Evolutionary conservation across 345 rosid genomes (phyloP).

Genomic region (Populus nigra): DNA sequence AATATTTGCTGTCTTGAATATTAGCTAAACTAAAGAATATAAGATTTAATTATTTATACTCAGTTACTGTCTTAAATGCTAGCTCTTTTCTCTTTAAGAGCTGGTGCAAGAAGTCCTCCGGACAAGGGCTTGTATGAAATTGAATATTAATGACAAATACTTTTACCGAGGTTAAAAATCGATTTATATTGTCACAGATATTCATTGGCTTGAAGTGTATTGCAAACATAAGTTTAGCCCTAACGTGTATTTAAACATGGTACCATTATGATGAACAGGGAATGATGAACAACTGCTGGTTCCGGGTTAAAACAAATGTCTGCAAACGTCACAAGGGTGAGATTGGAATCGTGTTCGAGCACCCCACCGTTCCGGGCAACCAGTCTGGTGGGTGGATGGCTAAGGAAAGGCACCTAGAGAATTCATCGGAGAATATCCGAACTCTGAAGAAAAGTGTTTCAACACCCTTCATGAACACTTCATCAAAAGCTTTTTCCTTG

Average conservation of each 20-base stretch:
- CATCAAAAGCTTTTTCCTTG: conserved; percentile 56
- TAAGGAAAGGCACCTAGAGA: conserved; percentile 67
- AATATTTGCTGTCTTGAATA: neutral
- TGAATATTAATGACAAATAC: no score
- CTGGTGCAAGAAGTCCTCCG: no score
- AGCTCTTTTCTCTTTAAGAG: no score
- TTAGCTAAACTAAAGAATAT: neutral
- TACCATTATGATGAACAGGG: conserved; percentile 46
- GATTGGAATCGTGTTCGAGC: conserved; percentile 88
- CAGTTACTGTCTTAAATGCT: no score
- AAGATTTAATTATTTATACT: no score
- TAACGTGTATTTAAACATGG: neutral
- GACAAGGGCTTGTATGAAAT: neutral
- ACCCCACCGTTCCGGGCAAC: conserved; percentile 88
- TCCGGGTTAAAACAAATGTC: conserved; percentile 70
- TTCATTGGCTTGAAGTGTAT: neutral
- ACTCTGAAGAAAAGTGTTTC: conserved; percentile 78
- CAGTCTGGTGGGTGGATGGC: conserved; percentile 99
- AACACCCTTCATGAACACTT: conserved; percentile 85
- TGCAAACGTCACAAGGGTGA: conserved; percentile 85
- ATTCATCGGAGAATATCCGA: conserved; percentile 40
- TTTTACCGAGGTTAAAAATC: no score
- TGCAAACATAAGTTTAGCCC: neutral
- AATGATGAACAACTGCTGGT: conserved; percentile 99
- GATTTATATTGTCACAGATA: neutral